Base-by-base conservation (phyloP, 2,329 filamentous ascomycete genomes). In the Phialophora chinensis region DNA sequence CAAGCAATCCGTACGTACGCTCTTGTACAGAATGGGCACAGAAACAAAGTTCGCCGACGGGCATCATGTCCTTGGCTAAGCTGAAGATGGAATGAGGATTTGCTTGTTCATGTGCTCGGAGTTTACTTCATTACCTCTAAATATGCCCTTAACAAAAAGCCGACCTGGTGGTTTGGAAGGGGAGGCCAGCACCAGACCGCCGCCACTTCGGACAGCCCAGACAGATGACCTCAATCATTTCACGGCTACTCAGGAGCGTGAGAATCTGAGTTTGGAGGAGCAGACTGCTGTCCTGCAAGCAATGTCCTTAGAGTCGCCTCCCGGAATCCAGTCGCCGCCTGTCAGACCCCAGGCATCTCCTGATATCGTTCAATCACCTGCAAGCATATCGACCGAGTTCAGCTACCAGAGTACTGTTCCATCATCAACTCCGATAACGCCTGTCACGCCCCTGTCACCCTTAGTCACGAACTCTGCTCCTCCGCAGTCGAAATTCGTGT, bases 401-500 rank as follows among this genome's bases (percentile, higher is more conserved):
- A 62, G 50, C 54, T 29, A 54, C 20, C 52, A 23, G 12, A 61
- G 35, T 17, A 17, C 44, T 29, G 20, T 7, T 35, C n/a, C 25
- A 33, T 12, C 47, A 47, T 69, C 67, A 2, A 58, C 35, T 1
- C 65, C 65, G 6, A 38, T 42, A 20, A 65, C 35, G 10, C 65
- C 65, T 6, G 35, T 58, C 29, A 65, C 62, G 12, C 62, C 66
- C 14, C 12, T 56, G 1, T 50, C 38, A 4, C 54, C 63, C 4
- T 33, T 60, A 23, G 56, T 42, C 7, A 53, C 55, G 25, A 65
- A 33, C 17, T 55, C 63, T 17, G 33, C 59, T 10, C 33, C 66
- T 12, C 38, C 62, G 23, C 60, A 66, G 27, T 63, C 65, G 8
- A 72, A 71, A 53, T 67, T 70, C 29, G 68, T 75, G 65, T 77